phyloP scores from a whole-genome alignment of 73 alveolate genomes.

The Effrenium voratum region DNA sequence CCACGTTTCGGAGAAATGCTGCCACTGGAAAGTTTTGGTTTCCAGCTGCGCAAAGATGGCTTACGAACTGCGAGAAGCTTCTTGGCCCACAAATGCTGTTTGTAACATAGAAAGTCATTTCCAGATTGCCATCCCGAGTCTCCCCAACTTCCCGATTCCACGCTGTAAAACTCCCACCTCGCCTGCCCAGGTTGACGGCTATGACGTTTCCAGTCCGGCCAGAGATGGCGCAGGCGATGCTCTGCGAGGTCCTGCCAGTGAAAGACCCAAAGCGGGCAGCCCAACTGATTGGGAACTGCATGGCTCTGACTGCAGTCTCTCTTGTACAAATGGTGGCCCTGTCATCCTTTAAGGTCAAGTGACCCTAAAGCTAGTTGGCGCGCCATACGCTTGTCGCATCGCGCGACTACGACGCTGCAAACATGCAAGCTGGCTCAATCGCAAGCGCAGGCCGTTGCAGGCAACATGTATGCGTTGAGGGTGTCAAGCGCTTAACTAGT shows the following conservation, averaged over 20 bases:
- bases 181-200: neutral
- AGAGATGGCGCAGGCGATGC: neutral
- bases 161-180: too few species aligned
- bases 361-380: neutral
- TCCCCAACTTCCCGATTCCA: neutral
- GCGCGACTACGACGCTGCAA: too few species aligned
- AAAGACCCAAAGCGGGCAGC: conserved; percentile 6
- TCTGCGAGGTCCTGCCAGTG: neutral
- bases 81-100: too few species aligned
- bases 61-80: neutral
- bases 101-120: too few species aligned
- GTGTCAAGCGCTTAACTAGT: too few species aligned
- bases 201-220: neutral
- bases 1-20: neutral
- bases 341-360: neutral
- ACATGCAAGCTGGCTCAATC: too few species aligned
- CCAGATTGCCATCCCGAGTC: too few species aligned
- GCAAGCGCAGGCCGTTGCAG: too few species aligned
- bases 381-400: neutral
- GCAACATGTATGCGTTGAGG: too few species aligned
- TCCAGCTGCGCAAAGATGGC: neutral
- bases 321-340: neutral
- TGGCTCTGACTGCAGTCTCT: neutral
- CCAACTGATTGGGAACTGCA: neutral
- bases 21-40: conserved; percentile 6